Percentiles rank a stretch among this genome's conserved stretches.
Conservation (phyloP, 176 grass and related monocot species). For the Echinochloa phyllopogon region DNA sequence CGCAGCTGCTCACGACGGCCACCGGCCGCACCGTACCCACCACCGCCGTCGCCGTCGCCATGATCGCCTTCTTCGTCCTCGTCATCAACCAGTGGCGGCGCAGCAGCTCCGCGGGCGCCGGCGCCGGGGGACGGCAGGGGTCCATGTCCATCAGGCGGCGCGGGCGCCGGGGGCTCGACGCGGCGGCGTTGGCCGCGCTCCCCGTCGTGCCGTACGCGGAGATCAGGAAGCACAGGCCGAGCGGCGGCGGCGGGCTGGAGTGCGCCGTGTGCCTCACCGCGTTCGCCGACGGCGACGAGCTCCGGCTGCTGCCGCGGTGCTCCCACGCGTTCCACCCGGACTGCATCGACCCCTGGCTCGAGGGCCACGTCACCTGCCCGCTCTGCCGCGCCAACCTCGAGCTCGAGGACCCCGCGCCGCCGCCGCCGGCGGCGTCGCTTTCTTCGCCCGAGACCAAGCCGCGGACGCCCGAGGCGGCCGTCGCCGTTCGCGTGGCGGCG, state of each 20-base stretch:
- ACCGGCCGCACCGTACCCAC: slow-evolving; percentile 52
- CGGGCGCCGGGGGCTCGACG: slow-evolving; percentile 55
- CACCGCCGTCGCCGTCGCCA: slow-evolving; percentile 53
- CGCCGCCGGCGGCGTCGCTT: not conserved
- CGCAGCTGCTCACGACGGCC: not conserved
- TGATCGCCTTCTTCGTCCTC: slow-evolving; percentile 67
- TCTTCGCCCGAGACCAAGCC: not conserved
- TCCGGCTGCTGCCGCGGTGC: slow-evolving; percentile 77
- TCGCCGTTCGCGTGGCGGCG: slow-evolving; percentile 32
- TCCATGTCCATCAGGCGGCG: slow-evolving; percentile 23
- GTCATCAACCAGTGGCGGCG: slow-evolving; percentile 53
- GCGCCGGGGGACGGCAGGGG: not conserved
- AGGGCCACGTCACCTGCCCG: slow-evolving; percentile 63
- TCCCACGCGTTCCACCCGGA: slow-evolving; percentile 79
- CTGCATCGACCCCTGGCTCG: slow-evolving; percentile 83
- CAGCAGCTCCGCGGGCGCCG: slow-evolving; percentile 6
- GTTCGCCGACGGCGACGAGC: slow-evolving; percentile 69
- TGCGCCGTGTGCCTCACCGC: slow-evolving; percentile 82
- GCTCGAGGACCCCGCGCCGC: slow-evolving; percentile 29
- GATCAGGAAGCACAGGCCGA: slow-evolving; percentile 54
- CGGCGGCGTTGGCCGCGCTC: slow-evolving; percentile 50
- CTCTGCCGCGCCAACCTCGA: slow-evolving; percentile 61
- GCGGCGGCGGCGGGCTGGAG: slow-evolving; percentile 53
- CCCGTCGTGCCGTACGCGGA: slow-evolving; percentile 62
- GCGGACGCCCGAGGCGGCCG: slow-evolving; percentile 15